phyloP scores from a whole-genome alignment of 148 eudicot genomes.

The Nepenthes mirabilis region DNA sequence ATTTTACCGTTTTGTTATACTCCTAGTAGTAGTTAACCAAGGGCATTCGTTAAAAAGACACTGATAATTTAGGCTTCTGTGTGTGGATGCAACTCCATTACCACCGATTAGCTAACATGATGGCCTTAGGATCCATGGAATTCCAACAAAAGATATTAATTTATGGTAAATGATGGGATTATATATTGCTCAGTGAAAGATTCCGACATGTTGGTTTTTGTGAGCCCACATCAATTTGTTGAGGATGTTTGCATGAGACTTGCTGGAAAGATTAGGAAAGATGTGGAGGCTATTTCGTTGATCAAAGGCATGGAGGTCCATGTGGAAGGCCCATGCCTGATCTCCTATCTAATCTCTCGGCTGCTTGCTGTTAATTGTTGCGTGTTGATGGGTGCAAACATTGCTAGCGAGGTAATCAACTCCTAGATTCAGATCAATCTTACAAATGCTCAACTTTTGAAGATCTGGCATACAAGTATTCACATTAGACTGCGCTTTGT shows the following conservation, averaged over 20 bases:
- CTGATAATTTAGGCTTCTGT: neutral
- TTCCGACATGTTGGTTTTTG: slow-evolving; percentile 89
- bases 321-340: slow-evolving; percentile 54
- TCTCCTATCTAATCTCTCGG: slow-evolving; percentile 34
- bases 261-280: slow-evolving; percentile 50
- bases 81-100: neutral
- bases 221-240: slow-evolving; percentile 92
- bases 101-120: neutral
- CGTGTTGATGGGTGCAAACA: slow-evolving; percentile 59
- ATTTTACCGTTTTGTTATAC: neutral
- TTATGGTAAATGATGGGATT: slow-evolving; percentile 6
- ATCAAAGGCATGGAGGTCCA: slow-evolving; percentile 93
- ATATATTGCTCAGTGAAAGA: slow-evolving; percentile 40
- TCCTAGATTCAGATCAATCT: neutral
- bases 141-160: neutral
- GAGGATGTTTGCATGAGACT: slow-evolving; percentile 64
- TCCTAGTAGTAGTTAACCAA: neutral
- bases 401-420: slow-evolving; percentile 40
- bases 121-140: neutral
- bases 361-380: slow-evolving; percentile 45
- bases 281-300: slow-evolving; percentile 74
- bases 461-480: neutral
- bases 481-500: neutral
- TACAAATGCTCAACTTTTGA: neutral
- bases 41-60: neutral